Evolutionary conservation across 495 filamentous ascomycete species (phyloP), one percentile per base, ranked within the genome.

Genomic region (Podospora conica): DNA sequence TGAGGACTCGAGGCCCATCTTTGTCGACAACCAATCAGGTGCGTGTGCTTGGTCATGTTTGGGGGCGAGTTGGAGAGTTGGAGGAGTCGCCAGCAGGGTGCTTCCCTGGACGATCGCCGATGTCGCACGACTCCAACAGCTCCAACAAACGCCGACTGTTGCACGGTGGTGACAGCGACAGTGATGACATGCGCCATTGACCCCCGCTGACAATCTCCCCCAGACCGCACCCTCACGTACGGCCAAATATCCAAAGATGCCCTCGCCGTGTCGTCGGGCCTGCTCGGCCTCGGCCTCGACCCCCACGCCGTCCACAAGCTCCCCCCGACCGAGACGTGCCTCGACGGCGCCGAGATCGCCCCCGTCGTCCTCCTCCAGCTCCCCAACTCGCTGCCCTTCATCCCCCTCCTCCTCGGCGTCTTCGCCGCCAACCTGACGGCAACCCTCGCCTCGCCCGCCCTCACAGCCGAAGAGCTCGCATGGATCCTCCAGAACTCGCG

Each of bases 341-440:
- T 67, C 5, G 22, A 60, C 11, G 74, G 74, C 3, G 66, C 74
- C 58, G 71, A 76, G 63, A 68, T 76, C 64, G 71, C 74, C 2
- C 74, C 73, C 9, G 57, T 76, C 31, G 70, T 76, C 24, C 69
- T 76, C n/a, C 69, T 76, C 68, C 74, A 76, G 62, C 67, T 76
- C 9, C 74, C 74, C 55, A 76, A 76, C 65, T 68, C 63, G 53
- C 66, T 76, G 11, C 63, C 73, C 12, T 74, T 76, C 55, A 67
- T 68, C 4, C 73, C 74, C 2, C 48, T 75, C 28, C 56, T 75
- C 0, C 64, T 75, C 54, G 74, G 74, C 40, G 61, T 60, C 10
- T 64, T 75, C 28, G 74, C 74, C 7, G 56, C 74, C 10, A 71
- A 71, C n/a, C 62, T 75, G 33, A 76, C 74, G 1, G 74, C 74